Percentiles rank a stretch among this genome's conserved stretches.
These are phyloP conservation scores for Ophiostoma sp. DNA, from an alignment of 2,329 filamentous ascomycete genomes.

Conservation along the genomic window DNA sequence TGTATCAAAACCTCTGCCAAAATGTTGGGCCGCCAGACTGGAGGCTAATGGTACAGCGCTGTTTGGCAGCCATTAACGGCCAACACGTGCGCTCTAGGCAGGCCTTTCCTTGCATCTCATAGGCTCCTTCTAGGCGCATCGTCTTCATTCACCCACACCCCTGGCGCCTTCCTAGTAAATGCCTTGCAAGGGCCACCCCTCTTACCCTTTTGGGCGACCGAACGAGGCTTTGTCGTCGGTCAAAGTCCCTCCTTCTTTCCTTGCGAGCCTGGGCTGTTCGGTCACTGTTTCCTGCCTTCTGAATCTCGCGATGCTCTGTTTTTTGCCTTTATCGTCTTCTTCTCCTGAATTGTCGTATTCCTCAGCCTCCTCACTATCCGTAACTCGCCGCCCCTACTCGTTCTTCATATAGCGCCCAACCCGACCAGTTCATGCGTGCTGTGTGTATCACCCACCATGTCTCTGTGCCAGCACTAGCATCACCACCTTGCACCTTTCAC, in stretches of 20 bases:
- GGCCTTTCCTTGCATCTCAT: not conserved
- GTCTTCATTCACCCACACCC: conserved; percentile 18
- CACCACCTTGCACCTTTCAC: conserved; percentile 2
- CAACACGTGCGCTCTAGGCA: conserved; percentile 11
- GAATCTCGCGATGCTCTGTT: conserved; percentile 22
- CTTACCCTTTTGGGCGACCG: conserved; percentile 30
- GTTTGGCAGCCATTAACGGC: not conserved
- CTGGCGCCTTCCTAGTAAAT: not conserved
- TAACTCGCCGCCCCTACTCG: not conserved
- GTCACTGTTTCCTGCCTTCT: conserved; percentile 16
- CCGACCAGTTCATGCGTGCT: not conserved
- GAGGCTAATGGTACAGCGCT: not conserved
- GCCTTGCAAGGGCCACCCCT: conserved; percentile 17
- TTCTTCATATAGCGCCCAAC: not conserved
- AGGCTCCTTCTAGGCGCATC: not conserved
- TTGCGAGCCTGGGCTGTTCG: conserved; percentile 21
- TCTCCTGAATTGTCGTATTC: not conserved
- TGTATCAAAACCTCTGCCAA: not conserved
- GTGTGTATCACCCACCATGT: conserved; percentile 7
- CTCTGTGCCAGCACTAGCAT: conserved; percentile 14
- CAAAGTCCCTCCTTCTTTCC: conserved; percentile 26
- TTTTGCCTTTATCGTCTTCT: not conserved
- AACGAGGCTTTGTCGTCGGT: conserved; percentile 26
- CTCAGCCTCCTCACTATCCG: not conserved
- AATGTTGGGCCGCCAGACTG: not conserved